Evolutionary conservation across 2,329 filamentous ascomycete genomes (phyloP).

Genomic region (Sordariomycetes sp.): DNA sequence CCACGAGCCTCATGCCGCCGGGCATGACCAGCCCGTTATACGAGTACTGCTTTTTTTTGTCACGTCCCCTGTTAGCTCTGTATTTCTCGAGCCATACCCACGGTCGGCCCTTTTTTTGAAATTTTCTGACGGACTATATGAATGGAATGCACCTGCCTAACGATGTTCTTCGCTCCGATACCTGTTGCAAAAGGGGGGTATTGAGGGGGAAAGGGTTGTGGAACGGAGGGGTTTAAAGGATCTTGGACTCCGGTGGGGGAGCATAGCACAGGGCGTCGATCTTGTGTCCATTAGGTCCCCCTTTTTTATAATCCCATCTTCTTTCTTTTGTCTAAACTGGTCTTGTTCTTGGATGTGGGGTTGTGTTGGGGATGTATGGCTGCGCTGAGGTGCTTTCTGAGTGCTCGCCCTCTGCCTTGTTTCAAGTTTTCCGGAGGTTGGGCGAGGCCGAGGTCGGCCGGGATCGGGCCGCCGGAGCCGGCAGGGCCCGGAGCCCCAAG

Average conservation of each 20-base stretch:
- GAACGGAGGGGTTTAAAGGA: not conserved
- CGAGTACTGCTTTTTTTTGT: too few species aligned
- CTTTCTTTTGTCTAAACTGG: not conserved
- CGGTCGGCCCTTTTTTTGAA: too few species aligned
- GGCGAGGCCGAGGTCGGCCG: not conserved
- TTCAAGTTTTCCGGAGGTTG: not conserved
- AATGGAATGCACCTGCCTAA: too few species aligned
- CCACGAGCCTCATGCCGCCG: too few species aligned
- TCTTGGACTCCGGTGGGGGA: not conserved
- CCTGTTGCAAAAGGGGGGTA: not conserved
- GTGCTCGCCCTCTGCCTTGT: not conserved
- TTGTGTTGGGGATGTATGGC: not conserved
- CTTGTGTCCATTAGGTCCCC: not conserved
- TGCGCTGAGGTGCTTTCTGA: not conserved
- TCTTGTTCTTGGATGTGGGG: not conserved
- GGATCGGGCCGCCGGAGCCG: too few species aligned
- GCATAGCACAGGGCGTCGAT: constrained; percentile 3
- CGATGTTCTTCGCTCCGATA: too few species aligned
- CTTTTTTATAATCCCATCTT: not conserved
- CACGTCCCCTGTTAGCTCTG: too few species aligned
- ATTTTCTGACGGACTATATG: too few species aligned
- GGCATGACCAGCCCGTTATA: too few species aligned
- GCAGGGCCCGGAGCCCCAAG: too few species aligned
- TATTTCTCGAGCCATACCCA: too few species aligned
- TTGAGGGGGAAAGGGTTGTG: not conserved